A percentile compares a stretch with the other conserved stretches of the same genome.
Evolutionary conservation across 208 protist species (phyloP).

Genomic region (Wallacemonas sp.): DNA sequence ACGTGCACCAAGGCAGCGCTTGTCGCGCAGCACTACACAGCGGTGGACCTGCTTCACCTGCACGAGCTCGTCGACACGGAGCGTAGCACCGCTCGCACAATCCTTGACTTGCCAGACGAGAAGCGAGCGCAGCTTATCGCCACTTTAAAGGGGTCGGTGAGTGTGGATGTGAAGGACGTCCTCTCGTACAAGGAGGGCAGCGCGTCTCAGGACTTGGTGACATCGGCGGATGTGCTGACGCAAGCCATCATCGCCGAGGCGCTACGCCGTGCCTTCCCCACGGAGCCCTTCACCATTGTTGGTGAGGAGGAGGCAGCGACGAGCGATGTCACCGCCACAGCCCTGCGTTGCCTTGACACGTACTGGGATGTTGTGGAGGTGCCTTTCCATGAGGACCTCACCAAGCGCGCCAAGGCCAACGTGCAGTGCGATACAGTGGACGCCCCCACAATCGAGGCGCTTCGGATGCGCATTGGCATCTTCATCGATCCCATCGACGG

Average conservation of each 20-base stretch:
- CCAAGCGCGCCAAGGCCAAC: constrained; percentile 8
- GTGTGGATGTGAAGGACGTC: constrained; percentile 41
- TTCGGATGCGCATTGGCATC: constrained; percentile 51
- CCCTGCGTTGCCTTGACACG: constrained; percentile 17
- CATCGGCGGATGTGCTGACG: constrained; percentile 56
- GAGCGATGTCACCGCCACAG: constrained; percentile 10
- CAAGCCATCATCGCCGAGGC: constrained; percentile 41
- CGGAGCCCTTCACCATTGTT: constrained; percentile 49
- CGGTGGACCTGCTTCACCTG: constrained; percentile 27
- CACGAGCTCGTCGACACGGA: neutral
- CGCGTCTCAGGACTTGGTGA: constrained; percentile 49
- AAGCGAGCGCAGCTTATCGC: constrained; percentile 12
- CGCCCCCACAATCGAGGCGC: constrained; percentile 28
- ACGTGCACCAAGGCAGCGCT: constrained; percentile 34
- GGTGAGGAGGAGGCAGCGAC: constrained; percentile 43
- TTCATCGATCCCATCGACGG: constrained; percentile 88
- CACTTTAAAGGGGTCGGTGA: constrained; percentile 21
- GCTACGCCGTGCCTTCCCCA: constrained; percentile 29
- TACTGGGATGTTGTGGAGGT: constrained; percentile 16
- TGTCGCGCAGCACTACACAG: constrained; percentile 54
- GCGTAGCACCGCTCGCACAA: constrained; percentile 10
- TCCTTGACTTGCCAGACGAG: constrained; percentile 28
- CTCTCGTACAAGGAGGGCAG: constrained; percentile 35
- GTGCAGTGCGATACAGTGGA: neutral
- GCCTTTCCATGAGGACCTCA: constrained; percentile 22